Evolutionary conservation across 208 protist species (phyloP).

Genomic region (Trichomonas gallinae): DNA sequence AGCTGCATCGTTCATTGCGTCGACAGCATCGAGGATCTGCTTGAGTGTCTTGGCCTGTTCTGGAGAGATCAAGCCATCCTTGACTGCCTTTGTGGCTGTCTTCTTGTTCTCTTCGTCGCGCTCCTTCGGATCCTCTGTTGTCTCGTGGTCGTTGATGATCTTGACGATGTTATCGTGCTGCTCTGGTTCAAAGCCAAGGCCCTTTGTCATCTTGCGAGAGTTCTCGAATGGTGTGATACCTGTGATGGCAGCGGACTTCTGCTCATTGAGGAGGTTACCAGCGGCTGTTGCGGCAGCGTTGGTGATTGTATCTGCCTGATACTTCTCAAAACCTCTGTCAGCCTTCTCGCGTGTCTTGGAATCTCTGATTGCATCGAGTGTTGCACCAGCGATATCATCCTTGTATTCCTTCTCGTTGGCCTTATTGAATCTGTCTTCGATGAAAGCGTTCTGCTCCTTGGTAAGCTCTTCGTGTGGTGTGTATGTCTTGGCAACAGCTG

Average conservation of each 20-base stretch:
- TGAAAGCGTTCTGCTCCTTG: background rate
- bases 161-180: background rate
- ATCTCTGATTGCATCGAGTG: background rate
- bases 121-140: background rate
- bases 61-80: background rate
- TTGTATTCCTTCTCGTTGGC: background rate
- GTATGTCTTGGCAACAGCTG: background rate
- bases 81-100: background rate
- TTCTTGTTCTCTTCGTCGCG: background rate
- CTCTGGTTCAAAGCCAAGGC: background rate
- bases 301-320: background rate
- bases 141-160: background rate
- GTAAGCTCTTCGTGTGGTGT: background rate
- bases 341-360: background rate
- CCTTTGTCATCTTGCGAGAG: background rate
- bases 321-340: background rate
- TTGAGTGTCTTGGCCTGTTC: background rate
- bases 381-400: background rate
- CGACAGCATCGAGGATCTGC: background rate
- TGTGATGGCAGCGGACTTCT: background rate
- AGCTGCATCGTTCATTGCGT: background rate
- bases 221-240: background rate
- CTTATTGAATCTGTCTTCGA: background rate
- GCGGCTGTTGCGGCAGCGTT: background rate
- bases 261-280: background rate